Evolutionary conservation across 352 stramenopile species (phyloP).

Genomic region (Globisporangium cystogenes): DNA sequence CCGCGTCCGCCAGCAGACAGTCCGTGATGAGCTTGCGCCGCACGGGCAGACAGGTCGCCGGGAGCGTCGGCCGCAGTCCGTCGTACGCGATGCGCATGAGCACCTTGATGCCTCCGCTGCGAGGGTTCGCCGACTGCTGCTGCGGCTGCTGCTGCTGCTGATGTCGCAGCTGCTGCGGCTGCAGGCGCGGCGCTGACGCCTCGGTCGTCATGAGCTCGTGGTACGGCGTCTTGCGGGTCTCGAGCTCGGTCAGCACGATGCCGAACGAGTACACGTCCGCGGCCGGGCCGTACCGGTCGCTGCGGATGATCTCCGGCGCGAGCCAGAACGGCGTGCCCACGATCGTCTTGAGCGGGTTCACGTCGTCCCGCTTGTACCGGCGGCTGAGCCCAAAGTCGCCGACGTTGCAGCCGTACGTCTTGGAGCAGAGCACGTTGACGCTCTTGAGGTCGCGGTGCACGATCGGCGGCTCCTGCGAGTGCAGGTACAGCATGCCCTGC

Average conservation of each 20-base stretch:
- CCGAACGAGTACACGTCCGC: conserved; percentile 88
- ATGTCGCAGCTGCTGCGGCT: background rate
- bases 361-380: conserved; percentile 63
- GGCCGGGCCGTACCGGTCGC: conserved; percentile 70
- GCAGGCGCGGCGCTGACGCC: background rate
- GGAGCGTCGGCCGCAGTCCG: conserved; percentile 67
- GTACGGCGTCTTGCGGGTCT: conserved; percentile 80
- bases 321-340: conserved; percentile 87
- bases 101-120: conserved; percentile 40
- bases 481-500: conserved; percentile 85
- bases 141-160: conserved; percentile 5
- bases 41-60: conserved; percentile 40
- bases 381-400: conserved; percentile 84
- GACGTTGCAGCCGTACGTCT: conserved; percentile 86
- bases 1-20: conserved; percentile 55
- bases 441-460: conserved; percentile 87
- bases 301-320: conserved; percentile 85
- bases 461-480: conserved; percentile 78
- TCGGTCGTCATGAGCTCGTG: conserved; percentile 64
- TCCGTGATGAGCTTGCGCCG: conserved; percentile 70
- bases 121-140: background rate
- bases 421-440: conserved; percentile 86
- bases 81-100: conserved; percentile 76
- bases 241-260: conserved; percentile 84
- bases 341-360: conserved; percentile 79